Percentiles rank a stretch among this genome's conserved stretches.
Evolutionary conservation across 352 stramenopile species (phyloP).

Genomic region (Phytopythium cucurbitacearum): DNA sequence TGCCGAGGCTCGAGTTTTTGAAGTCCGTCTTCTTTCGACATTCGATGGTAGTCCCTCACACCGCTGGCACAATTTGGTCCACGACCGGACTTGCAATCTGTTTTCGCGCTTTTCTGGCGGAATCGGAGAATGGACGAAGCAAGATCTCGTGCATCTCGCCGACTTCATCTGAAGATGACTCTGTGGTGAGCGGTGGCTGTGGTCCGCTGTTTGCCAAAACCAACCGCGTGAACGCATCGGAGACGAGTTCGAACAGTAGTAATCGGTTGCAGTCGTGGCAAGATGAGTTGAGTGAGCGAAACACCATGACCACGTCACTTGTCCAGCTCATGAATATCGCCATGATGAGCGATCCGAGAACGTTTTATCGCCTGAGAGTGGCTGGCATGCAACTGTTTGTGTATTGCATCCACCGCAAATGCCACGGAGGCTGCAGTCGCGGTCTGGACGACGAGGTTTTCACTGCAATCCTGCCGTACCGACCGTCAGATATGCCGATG

Average conservation of each 20-base stretch:
- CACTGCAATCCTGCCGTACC: slow-evolving; percentile 22
- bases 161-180: neutral
- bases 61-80: neutral
- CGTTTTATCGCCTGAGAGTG: slow-evolving; percentile 11
- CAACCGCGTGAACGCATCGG: neutral
- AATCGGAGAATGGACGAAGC: neutral
- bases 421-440: too few species aligned
- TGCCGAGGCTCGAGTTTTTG: neutral
- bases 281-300: slow-evolving; percentile 1
- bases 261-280: neutral
- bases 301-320: slow-evolving; percentile 9
- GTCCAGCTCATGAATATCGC: slow-evolving; percentile 22
- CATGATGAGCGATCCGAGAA: slow-evolving; percentile 24
- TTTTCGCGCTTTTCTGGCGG: slow-evolving; percentile 1
- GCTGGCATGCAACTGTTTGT: slow-evolving; percentile 14
- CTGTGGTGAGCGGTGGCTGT: slow-evolving; percentile 8
- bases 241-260: neutral
- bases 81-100: slow-evolving; percentile 1
- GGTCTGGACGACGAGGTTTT: neutral
- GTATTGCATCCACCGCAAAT: slow-evolving; percentile 5
- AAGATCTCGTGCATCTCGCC: neutral
- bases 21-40: neutral
- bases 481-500: slow-evolving; percentile 15
- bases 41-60: slow-evolving; percentile 3
- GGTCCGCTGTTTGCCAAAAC: slow-evolving; percentile 1